Evolutionary conservation across 2,329 filamentous ascomycete species (phyloP).

Genomic region (Allantophomopsis lycopodina): DNA sequence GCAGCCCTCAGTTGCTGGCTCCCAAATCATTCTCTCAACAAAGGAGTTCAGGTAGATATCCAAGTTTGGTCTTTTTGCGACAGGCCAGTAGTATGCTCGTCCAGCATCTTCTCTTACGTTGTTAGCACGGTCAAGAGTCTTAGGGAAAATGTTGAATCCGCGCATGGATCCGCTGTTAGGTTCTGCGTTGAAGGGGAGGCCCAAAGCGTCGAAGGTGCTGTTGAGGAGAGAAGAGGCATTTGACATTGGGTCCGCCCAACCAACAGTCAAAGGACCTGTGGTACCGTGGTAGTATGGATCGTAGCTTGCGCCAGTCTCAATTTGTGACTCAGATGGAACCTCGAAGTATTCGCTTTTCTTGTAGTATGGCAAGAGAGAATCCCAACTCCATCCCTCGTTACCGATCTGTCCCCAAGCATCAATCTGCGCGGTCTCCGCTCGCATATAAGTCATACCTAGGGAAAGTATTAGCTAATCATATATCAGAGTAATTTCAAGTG

Average conservation of each 20-base stretch:
- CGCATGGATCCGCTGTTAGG: conserved; percentile 24
- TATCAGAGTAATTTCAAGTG: too few species aligned
- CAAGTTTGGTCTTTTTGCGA: conserved; percentile 23
- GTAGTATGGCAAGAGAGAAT: conserved; percentile 15
- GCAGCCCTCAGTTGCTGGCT: neutral
- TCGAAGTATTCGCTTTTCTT: conserved; percentile 9
- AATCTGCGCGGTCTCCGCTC: conserved; percentile 20
- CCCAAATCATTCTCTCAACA: conserved; percentile 6
- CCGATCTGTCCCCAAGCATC: conserved; percentile 22
- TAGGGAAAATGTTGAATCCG: conserved; percentile 24
- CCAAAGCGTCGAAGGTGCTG: conserved; percentile 19
- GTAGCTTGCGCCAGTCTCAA: conserved; percentile 20
- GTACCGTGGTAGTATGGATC: conserved; percentile 20
- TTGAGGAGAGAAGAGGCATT: conserved; percentile 18
- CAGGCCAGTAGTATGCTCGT: conserved; percentile 25
- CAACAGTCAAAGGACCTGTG: conserved; percentile 21
- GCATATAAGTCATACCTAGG: conserved; percentile 21
- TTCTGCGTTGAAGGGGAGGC: conserved; percentile 21
- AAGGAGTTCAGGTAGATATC: conserved; percentile 8
- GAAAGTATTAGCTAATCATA: conserved; percentile 1
- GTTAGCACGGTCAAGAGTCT: conserved; percentile 22
- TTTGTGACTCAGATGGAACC: conserved; percentile 19
- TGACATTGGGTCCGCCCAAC: conserved; percentile 20
- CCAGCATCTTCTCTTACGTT: conserved; percentile 27
- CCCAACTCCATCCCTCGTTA: conserved; percentile 18